Percentiles rank a stretch among this genome's conserved stretches.
phyloP scores from a whole-genome alignment of 2,329 filamentous ascomycete genomes.

The Sarocladium oryzae region DNA sequence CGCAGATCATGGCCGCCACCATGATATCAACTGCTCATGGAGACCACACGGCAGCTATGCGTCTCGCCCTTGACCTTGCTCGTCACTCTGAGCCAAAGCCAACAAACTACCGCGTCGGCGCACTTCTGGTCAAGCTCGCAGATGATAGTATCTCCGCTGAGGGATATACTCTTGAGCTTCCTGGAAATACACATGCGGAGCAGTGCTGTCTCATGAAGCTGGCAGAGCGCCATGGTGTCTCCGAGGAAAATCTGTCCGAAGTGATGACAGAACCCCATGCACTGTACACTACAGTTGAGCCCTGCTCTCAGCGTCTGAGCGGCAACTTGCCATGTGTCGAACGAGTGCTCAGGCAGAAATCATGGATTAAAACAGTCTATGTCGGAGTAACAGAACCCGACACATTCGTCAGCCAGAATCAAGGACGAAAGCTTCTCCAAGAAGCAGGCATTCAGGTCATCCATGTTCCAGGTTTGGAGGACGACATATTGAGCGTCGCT shows the following conservation, averaged over 20 bases:
- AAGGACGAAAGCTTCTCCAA: conserved; percentile 63
- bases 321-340: conserved; percentile 75
- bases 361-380: conserved; percentile 69
- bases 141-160: conserved; percentile 61
- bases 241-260: conserved; percentile 49
- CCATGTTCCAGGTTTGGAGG: conserved; percentile 68
- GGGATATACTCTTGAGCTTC: conserved; percentile 84
- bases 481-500: conserved; percentile 74
- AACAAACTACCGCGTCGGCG: conserved; percentile 90
- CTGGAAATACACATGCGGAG: conserved; percentile 93
- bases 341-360: conserved; percentile 59
- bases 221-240: conserved; percentile 36
- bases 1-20: neutral
- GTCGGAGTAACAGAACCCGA: conserved; percentile 85
- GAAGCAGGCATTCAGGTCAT: conserved; percentile 68
- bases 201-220: conserved; percentile 84
- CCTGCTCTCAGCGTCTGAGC: conserved; percentile 66
- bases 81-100: conserved; percentile 75
- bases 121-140: conserved; percentile 63
- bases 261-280: conserved; percentile 26
- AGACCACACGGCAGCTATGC: conserved; percentile 51
- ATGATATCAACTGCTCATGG: conserved; percentile 18
- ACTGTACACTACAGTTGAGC: conserved; percentile 92
- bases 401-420: conserved; percentile 80
- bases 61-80: conserved; percentile 68